Evolutionary conservation across 345 rosid species (phyloP).

Genomic region (thale cress (Arabidopsis thaliana)): DNA sequence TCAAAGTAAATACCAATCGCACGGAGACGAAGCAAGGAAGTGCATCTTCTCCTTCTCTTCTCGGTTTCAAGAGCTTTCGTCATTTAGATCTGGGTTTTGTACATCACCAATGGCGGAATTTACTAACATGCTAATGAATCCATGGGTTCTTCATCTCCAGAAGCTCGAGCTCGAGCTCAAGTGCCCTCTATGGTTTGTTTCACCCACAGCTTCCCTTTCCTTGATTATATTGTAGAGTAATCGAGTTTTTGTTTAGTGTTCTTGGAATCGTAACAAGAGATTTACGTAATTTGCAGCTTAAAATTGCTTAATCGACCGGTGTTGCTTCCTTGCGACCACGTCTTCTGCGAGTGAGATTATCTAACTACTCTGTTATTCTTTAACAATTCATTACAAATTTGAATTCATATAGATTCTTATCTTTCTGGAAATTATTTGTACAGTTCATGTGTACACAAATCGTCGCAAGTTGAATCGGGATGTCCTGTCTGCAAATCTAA

Average conservation of each 20-base stretch:
- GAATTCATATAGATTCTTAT: conserved; percentile 9
- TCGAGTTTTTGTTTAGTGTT: not conserved
- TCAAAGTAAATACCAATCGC: conserved; percentile 22
- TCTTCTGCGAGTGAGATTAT: conserved; percentile 69
- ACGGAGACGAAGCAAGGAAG: conserved; percentile 8
- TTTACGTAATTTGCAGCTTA: conserved; percentile 53
- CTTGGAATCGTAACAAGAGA: not conserved
- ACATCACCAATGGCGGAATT: conserved; percentile 51
- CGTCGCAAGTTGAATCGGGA: conserved; percentile 42
- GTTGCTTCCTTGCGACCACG: conserved; percentile 83
- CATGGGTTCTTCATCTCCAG: conserved; percentile 82
- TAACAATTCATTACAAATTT: not conserved
- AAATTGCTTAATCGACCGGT: conserved; percentile 60
- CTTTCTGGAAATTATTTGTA: not conserved
- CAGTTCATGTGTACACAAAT: conserved; percentile 64
- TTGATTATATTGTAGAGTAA: not conserved
- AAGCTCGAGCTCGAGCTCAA: conserved; percentile 85
- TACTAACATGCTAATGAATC: conserved; percentile 52
- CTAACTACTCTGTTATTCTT: not conserved
- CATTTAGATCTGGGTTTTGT: conserved; percentile 35
- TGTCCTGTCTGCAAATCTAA: conserved; percentile 65
- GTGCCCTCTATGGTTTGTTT: conserved; percentile 82
- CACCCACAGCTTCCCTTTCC: not conserved
- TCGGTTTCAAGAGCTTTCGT: conserved; percentile 21
- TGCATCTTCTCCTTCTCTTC: not conserved